A percentile compares a stretch with the other conserved stretches of the same genome.
Evolutionary conservation across 495 filamentous ascomycete species (phyloP).

Genomic region (Aspergillus bertholletiae): DNA sequence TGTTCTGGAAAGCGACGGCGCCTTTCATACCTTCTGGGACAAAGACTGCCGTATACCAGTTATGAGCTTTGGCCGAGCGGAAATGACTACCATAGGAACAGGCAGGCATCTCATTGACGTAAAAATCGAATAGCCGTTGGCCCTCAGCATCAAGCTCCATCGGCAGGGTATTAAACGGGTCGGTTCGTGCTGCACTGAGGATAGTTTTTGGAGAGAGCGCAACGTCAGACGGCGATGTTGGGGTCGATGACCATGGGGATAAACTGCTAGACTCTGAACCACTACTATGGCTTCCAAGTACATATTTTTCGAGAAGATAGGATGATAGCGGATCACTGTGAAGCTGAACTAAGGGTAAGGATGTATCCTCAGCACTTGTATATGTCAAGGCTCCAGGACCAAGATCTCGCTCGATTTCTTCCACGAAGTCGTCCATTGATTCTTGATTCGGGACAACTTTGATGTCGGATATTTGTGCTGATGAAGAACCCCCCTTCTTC

Average conservation of each 20-base stretch:
- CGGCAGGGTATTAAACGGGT: conserved; percentile 36
- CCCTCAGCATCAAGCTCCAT: conserved; percentile 27
- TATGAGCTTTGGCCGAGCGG: conserved; percentile 31
- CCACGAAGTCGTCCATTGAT: conserved; percentile 1
- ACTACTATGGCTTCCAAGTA: conserved; percentile 3
- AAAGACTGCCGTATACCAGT: conserved; percentile 37
- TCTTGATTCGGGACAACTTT: not conserved
- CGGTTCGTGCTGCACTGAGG: conserved; percentile 34
- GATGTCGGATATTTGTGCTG: not conserved
- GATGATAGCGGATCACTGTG: not conserved
- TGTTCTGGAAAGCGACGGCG: conserved; percentile 35
- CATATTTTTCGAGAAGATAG: not conserved
- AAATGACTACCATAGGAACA: conserved; percentile 36
- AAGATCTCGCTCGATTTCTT: conserved; percentile 6
- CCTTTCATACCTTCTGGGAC: conserved; percentile 39
- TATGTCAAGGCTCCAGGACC: not conserved
- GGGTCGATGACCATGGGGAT: conserved; percentile 13
- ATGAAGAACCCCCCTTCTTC: not conserved
- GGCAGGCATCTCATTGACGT: conserved; percentile 37
- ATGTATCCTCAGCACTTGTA: not conserved
- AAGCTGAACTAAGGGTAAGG: not conserved
- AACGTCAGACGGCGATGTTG: conserved; percentile 16
- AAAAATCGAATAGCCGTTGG: conserved; percentile 36
- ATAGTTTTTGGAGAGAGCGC: conserved; percentile 28
- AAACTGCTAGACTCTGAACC: conserved; percentile 10